Conservation (phyloP, 2,329 filamentous ascomycete species). For the Scedosporium apiospermum region DNA sequence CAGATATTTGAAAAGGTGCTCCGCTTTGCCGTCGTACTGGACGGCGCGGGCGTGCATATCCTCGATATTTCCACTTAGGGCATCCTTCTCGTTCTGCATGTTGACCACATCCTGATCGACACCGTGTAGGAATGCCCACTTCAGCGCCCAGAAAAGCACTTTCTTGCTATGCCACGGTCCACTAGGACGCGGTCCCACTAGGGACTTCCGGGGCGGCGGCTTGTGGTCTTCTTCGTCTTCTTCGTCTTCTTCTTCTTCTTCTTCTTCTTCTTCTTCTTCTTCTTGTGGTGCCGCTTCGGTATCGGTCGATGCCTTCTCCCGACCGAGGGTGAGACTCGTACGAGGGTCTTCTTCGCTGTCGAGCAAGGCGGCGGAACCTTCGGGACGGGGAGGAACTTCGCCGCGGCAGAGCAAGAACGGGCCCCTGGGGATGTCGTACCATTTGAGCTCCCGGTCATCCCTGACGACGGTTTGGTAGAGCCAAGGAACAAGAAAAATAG, state of each 20-base stretch:
- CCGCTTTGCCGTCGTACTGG: conserved; percentile 52
- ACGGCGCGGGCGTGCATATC: conserved; percentile 45
- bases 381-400: conserved; percentile 30
- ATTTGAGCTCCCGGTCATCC: conserved; percentile 50
- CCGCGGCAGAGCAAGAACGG: conserved; percentile 40
- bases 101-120: conserved; percentile 31
- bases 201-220: conserved; percentile 20
- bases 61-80: conserved; percentile 42
- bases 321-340: conserved; percentile 42
- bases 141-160: conserved; percentile 34
- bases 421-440: conserved; percentile 44
- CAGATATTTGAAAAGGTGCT: conserved; percentile 51
- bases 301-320: conserved; percentile 41
- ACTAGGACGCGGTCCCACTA: conserved; percentile 29
- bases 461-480: conserved; percentile 47
- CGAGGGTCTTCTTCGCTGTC: neutral
- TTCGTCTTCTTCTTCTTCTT: neutral
- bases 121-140: conserved; percentile 37
- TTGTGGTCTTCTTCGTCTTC: conserved; percentile 17
- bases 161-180: conserved; percentile 31
- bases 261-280: neutral
- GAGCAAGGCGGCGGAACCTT: conserved; percentile 19
- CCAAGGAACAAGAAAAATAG: conserved; percentile 48
- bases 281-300: conserved; percentile 33
- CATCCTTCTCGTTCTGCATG: conserved; percentile 23